A percentile compares a stretch with the other conserved stretches of the same genome.
Evolutionary conservation across 2,329 filamentous ascomycete genomes (phyloP).

Genomic region (Cladosporium sp.): DNA sequence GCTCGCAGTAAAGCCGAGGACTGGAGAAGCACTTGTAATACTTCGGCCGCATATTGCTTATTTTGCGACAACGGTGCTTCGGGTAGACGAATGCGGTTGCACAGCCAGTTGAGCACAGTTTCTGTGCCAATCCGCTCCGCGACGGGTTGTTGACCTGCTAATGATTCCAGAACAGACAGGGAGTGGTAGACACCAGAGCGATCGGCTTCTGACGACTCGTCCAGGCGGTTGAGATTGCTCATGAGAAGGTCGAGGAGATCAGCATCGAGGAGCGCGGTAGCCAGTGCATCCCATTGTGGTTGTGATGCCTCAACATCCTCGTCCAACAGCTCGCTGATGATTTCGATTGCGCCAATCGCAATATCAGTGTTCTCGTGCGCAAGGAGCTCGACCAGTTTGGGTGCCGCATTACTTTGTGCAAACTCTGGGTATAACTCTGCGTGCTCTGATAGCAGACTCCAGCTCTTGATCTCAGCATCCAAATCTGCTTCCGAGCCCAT

Average conservation of each 20-base stretch:
- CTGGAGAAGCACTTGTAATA: constrained; percentile 84
- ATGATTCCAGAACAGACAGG: constrained; percentile 75
- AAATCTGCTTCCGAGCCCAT: constrained; percentile 84
- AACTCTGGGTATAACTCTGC: constrained; percentile 79
- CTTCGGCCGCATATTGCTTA: constrained; percentile 90
- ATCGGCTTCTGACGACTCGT: constrained; percentile 70
- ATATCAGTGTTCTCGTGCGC: constrained; percentile 97
- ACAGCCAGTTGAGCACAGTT: constrained; percentile 71
- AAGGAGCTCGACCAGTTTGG: constrained; percentile 73
- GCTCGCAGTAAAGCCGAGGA: constrained; percentile 63
- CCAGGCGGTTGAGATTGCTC: constrained; percentile 72
- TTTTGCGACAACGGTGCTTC: constrained; percentile 76
- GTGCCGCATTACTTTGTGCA: constrained; percentile 63
- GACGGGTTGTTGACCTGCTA: constrained; percentile 66
- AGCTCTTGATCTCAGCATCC: constrained; percentile 78
- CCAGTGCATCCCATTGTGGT: constrained; percentile 74
- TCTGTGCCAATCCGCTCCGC: constrained; percentile 70
- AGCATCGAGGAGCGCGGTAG: constrained; percentile 57
- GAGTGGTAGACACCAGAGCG: constrained; percentile 82
- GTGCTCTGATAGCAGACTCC: constrained; percentile 85
- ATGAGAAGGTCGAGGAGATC: constrained; percentile 71
- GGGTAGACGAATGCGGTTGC: constrained; percentile 65
- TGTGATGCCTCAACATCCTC: constrained; percentile 82
- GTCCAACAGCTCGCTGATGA: constrained; percentile 85
- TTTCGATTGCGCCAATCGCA: constrained; percentile 83